Conservation (phyloP, 768 basidiomycete species). For the Pleurotus platypus region DNA sequence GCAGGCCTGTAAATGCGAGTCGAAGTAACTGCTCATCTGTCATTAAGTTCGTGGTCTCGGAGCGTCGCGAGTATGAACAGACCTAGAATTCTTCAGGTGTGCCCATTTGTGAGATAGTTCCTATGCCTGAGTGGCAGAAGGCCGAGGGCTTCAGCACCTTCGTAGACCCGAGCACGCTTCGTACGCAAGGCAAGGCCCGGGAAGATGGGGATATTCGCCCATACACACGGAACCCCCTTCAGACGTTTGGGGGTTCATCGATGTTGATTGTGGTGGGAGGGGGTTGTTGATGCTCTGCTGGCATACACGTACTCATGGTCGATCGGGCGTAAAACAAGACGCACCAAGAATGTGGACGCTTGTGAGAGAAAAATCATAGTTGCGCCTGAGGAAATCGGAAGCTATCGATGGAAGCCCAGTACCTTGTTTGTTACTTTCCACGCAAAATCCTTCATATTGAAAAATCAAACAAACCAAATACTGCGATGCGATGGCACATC, state of each 20-base stretch:
- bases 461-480: not conserved
- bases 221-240: not conserved
- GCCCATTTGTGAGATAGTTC: constrained; percentile 2
- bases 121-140: not conserved
- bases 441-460: not conserved
- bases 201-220: not conserved
- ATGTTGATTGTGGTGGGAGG: not conserved
- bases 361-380: not conserved
- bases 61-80: not conserved
- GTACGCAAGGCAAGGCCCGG: not conserved
- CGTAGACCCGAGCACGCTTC: not conserved
- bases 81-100: not conserved
- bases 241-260: not conserved
- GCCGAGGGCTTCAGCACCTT: not conserved
- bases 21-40: not conserved
- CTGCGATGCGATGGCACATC: not conserved
- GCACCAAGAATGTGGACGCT: not conserved
- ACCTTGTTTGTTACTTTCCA: not conserved
- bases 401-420: constrained; percentile 1
- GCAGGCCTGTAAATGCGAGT: not conserved
- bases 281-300: too few relatives aligned
- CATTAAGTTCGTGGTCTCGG: not conserved
- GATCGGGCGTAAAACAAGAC: not conserved
- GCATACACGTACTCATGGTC: not conserved
- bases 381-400: not conserved